Conservation (phyloP, 1,284 basidiomycete genomes). For the Ustilago sp. region DNA sequence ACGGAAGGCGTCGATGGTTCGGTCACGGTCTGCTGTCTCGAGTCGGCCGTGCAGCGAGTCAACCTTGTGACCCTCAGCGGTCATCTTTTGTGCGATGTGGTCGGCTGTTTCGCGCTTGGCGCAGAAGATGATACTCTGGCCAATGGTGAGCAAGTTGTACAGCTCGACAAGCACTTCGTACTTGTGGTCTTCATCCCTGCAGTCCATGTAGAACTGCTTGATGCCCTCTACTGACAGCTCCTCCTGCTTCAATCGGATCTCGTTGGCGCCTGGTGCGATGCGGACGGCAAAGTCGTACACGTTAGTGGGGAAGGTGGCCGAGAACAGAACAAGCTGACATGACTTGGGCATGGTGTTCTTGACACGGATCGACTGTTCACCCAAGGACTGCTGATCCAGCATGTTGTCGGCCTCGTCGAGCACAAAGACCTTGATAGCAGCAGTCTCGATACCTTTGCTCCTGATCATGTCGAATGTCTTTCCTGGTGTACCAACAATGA, state of each 20-base stretch:
- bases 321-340: conserved; percentile 93
- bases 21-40: conserved; percentile 86
- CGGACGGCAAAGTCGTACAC: conserved; percentile 89
- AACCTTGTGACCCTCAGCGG: conserved; percentile 92
- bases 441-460: conserved; percentile 74
- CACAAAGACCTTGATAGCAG: conserved; percentile 90
- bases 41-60: conserved; percentile 95
- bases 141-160: conserved; percentile 91
- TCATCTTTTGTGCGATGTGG: conserved; percentile 89
- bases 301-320: conserved; percentile 95
- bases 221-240: conserved; percentile 95
- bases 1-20: conserved; percentile 93
- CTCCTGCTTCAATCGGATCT: conserved; percentile 93
- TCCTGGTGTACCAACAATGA: conserved; percentile 96
- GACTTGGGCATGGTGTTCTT: conserved; percentile 81
- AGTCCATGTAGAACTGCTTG: conserved; percentile 97
- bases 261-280: conserved; percentile 94
- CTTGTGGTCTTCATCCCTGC: conserved; percentile 83
- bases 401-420: conserved; percentile 99
- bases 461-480: conserved; percentile 86
- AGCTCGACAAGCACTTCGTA: conserved; percentile 93
- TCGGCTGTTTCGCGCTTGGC: conserved; percentile 90
- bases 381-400: conserved; percentile 93
- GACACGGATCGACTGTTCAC: conserved; percentile 94
- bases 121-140: conserved; percentile 93